Base-by-base conservation (phyloP, 805 yeast genomes). In the Saccharomycopsis schoenii region DNA sequence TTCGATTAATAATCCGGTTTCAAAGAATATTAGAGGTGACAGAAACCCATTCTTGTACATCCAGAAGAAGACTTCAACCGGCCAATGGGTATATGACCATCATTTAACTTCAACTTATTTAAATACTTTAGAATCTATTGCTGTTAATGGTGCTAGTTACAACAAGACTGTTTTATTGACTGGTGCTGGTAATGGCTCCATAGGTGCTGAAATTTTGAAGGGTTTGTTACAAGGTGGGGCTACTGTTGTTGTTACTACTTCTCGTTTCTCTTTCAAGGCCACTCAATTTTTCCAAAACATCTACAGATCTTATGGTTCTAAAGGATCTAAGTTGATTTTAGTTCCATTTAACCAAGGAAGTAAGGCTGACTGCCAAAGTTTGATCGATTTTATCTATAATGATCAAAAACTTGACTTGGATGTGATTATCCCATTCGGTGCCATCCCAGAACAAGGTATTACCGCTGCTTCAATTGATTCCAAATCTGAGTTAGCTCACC, bases 301-400 rank as follows among this genome's bases (percentile, higher is more conserved):
- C 78, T 96, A 94, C 76, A 85, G 97, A 58, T 85, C 93, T 70
- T 87, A 81, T 69, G 99, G 99, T 77, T 89, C 97, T 61, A 75
- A 88, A 66, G 97, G 97, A 51, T 88, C 97, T 57, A 84, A 92
- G 65, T 82, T 94, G 73, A 88, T 90, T 68, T 97, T 94, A 66
- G 99, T 94, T 68, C 99, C 99, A 67, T 94, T 94, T 82, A 94
- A 94, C 80, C 99, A 94, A 80, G 99, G 96, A 74, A 91, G 97
- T 50, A 88, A 86, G 71, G 90, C 86, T 72, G 99, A 94, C 76
- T 96, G 91, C 65, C 87, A 88, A 68, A 87, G 92, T 58, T 83
- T 94, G 66, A 80, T 92, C 62, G 81, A 85, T 61, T 94, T 83
- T 80, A 90, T 94, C 72, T 94, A 93, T 74, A 86, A 85, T 69